Conservation (phyloP, 73 alveolate genomes). For the Uronychia setigera region DNA sequence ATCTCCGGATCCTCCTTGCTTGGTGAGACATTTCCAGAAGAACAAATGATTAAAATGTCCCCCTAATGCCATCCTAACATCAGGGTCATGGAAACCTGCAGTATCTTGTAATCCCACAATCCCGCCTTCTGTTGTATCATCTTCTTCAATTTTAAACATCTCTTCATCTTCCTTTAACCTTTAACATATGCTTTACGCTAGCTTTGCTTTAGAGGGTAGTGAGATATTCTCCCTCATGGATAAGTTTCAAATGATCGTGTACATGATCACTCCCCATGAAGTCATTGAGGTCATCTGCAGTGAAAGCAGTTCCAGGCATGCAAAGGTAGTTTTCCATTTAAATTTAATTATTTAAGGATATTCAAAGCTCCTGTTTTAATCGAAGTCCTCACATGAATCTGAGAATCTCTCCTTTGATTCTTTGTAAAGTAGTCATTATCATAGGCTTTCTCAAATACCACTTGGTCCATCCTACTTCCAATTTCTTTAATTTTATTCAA, state of each 20-base stretch:
- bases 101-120: constrained; percentile 35
- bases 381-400: neutral
- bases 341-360: neutral
- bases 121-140: constrained; percentile 32
- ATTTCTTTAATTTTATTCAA: neutral
- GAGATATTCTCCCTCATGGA: neutral
- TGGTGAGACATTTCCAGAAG: constrained; percentile 30
- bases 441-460: neutral
- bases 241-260: neutral
- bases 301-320: neutral
- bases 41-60: constrained; percentile 48
- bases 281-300: neutral
- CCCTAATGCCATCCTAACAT: constrained; percentile 41
- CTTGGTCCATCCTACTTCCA: neutral
- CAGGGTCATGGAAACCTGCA: constrained; percentile 63
- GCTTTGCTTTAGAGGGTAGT: neutral
- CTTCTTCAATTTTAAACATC: constrained; percentile 27
- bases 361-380: neutral
- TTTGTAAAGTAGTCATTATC: neutral
- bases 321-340: neutral
- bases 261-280: neutral
- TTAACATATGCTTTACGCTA: neutral
- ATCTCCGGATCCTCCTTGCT: neutral
- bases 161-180: neutral
- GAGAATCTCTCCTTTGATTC: neutral